Base-by-base conservation (phyloP, 192 early-diverging fungal species). In the Coemansia sp. region DNA sequence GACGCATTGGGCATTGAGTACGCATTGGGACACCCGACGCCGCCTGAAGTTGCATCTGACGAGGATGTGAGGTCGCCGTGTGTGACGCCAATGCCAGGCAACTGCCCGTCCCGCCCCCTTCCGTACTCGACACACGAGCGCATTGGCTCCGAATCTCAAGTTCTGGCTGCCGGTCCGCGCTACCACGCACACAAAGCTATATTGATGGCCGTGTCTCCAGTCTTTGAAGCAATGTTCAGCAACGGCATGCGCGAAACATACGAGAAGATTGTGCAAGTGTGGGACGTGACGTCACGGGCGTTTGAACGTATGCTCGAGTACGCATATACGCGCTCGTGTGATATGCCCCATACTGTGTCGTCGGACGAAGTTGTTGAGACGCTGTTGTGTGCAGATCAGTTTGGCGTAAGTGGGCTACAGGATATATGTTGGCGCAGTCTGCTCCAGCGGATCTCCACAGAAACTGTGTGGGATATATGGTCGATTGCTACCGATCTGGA, bases 161-260 rank as follows among this genome's bases (percentile, higher is more conserved):
- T 28, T 2, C 58, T 46, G 26, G 51, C 60, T 6, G 25, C 38
- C 0, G 72, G 78, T 8, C 72, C 69, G 17, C 65, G 78, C 38
- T 78, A 82, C 57, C 71, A 73, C 44, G 83, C 79, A 11, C 85
- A 86, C 47, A 77, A 79, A 55, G 74, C 78, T 5, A 78, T 86
- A 8, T 55, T 86, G 46, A 78, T 81, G 48, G 67, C 77, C 0
- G 60, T 78, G 2, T 86, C 85, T 23, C 72, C 81, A 0, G 78
- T 79, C 25, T 86, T 86, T 38, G 80, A 83, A 42, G 79, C 78
- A 20, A 69, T 86, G 63, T 86, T 86, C 54, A 82, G 78, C 50
- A 86, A 83, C 58, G 85, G 85, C 17, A 86, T 86, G 85, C 75
- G 76, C 22, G 85, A 86, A 62, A 84, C 83, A 0, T 81, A 57